phyloP scores from a whole-genome alignment of 495 filamentous ascomycete species.

The Hypoxylon lenormandii region DNA sequence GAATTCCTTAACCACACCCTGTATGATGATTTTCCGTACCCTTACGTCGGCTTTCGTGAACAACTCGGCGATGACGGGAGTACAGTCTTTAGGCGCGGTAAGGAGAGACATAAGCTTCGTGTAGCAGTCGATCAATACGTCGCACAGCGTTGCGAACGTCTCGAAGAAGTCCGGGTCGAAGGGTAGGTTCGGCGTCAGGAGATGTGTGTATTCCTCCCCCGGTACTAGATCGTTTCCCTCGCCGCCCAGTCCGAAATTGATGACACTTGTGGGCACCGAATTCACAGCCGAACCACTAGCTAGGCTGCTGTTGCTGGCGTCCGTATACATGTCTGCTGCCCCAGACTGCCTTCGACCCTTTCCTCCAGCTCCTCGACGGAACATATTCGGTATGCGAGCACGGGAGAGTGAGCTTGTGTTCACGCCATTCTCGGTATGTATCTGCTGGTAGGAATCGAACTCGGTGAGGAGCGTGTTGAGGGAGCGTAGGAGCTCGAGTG shows the following conservation, averaged over 20 bases:
- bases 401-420: slow-evolving; percentile 77
- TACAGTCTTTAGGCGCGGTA: slow-evolving; percentile 71
- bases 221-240: slow-evolving; percentile 65
- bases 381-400: slow-evolving; percentile 87
- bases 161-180: slow-evolving; percentile 98
- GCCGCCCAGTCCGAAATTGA: slow-evolving; percentile 58
- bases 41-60: slow-evolving; percentile 90
- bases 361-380: slow-evolving; percentile 74
- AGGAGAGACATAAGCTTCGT: slow-evolving; percentile 78
- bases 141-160: slow-evolving; percentile 96
- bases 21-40: slow-evolving; percentile 86
- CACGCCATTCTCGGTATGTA: slow-evolving; percentile 80
- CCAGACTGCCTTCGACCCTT: slow-evolving; percentile 80
- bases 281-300: slow-evolving; percentile 50
- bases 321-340: slow-evolving; percentile 69
- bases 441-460: slow-evolving; percentile 90
- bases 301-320: slow-evolving; percentile 63
- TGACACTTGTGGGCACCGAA: slow-evolving; percentile 53
- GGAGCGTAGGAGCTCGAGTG: slow-evolving; percentile 85
- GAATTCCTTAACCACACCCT: slow-evolving; percentile 88
- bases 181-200: slow-evolving; percentile 89
- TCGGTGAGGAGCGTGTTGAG: slow-evolving; percentile 87
- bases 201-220: slow-evolving; percentile 86
- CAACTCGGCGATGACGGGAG: slow-evolving; percentile 73
- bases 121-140: slow-evolving; percentile 94